A percentile compares a stretch with the other conserved stretches of the same genome.
These are phyloP conservation scores for Podila clonocystis DNA, from an alignment of 192 early-diverging fungal genomes.

Conservation along the genomic window DNA sequence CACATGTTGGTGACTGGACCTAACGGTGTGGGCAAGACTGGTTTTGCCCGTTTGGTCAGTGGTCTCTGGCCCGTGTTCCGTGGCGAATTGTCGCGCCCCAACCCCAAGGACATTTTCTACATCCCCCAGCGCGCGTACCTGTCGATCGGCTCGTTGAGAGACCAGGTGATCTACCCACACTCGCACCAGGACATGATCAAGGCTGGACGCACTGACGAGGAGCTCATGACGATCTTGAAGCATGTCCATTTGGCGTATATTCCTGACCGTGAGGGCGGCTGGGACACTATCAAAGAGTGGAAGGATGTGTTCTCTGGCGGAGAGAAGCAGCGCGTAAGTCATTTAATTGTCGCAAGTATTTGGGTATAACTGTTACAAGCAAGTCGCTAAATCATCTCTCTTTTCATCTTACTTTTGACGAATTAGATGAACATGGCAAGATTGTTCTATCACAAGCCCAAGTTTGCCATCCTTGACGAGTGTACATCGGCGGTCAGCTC, in stretches of 20 bases:
- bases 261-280: conserved; percentile 89
- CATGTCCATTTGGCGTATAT: conserved; percentile 85
- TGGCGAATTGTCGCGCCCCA: conserved; percentile 74
- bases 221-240: conserved; percentile 84
- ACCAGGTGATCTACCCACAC: conserved; percentile 98
- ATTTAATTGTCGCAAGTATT: neutral
- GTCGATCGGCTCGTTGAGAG: conserved; percentile 90
- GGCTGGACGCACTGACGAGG: conserved; percentile 78
- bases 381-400: conserved; percentile 4
- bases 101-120: conserved; percentile 91
- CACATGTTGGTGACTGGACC: conserved; percentile 94
- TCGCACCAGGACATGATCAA: conserved; percentile 80
- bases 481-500: conserved; percentile 87
- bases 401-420: conserved; percentile 1
- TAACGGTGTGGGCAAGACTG: conserved; percentile 95
- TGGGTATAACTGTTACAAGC: no score
- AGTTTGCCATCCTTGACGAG: conserved; percentile 97
- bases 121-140: conserved; percentile 98
- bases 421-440: conserved; percentile 90
- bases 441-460: conserved; percentile 96
- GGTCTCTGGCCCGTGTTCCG: conserved; percentile 95
- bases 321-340: conserved; percentile 86
- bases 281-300: conserved; percentile 90
- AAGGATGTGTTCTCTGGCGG: conserved; percentile 96
- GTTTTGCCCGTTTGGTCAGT: conserved; percentile 91